Percentiles rank a stretch among this genome's conserved stretches.
phyloP scores from a whole-genome alignment of 2,329 filamentous ascomycete species.

The Teratosphaeria pseudoeucalypti region DNA sequence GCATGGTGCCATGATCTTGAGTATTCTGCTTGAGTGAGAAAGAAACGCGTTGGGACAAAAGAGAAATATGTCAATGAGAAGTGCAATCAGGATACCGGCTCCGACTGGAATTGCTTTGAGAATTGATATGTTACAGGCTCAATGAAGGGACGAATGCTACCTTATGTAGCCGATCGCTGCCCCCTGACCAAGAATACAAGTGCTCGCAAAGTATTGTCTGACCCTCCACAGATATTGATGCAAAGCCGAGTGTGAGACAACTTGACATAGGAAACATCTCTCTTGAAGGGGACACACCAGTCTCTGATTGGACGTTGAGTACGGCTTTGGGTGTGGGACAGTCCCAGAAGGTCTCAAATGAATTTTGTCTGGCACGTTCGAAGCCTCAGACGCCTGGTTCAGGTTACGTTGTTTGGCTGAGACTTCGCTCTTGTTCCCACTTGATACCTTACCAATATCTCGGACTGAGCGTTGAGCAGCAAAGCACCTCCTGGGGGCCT shows the following conservation, averaged over 20 bases:
- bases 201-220: background rate
- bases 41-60: background rate
- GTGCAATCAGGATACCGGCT: background rate
- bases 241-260: background rate
- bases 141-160: background rate
- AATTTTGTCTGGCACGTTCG: too few species aligned
- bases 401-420: too few species aligned
- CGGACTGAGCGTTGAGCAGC: too few species aligned
- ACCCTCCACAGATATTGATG: background rate
- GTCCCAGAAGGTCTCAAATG: too few species aligned
- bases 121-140: background rate
- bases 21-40: background rate
- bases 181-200: background rate
- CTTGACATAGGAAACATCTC: too few species aligned
- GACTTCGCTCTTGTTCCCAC: too few species aligned
- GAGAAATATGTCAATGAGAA: background rate
- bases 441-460: too few species aligned
- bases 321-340: too few species aligned
- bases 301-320: background rate
- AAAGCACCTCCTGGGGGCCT: too few species aligned
- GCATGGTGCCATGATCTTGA: background rate
- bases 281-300: too few species aligned
- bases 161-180: background rate
- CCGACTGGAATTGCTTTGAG: background rate
- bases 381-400: too few species aligned